Conservation (phyloP, 306 rosid species). For the Vigna unguiculata region DNA sequence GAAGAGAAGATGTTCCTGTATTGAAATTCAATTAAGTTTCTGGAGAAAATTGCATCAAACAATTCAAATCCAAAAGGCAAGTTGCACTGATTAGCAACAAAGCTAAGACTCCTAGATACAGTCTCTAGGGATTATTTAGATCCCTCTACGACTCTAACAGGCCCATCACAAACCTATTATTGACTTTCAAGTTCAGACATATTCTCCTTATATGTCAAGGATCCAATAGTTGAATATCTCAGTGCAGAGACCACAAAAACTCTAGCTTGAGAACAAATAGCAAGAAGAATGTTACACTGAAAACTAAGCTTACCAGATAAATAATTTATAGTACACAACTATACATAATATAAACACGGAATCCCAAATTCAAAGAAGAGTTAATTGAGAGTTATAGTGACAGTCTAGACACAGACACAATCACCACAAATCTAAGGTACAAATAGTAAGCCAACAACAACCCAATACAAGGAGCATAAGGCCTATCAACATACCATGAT, state of each 20-base stretch:
- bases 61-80: constrained; percentile 35
- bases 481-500: constrained; percentile 23
- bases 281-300: background rate
- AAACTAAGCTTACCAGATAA: background rate
- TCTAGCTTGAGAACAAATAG: background rate
- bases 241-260: constrained; percentile 15
- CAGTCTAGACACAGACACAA: constrained; percentile 1
- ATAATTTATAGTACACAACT: background rate
- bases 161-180: constrained; percentile 11
- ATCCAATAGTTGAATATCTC: background rate
- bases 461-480: background rate
- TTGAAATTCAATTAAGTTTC: constrained; percentile 36
- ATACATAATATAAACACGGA: background rate
- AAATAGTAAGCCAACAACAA: background rate
- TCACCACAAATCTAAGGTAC: constrained; percentile 8
- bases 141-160: constrained; percentile 8
- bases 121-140: constrained; percentile 2
- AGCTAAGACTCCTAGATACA: background rate
- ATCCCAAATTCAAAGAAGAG: background rate
- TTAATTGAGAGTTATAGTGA: background rate
- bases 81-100: constrained; percentile 1
- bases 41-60: constrained; percentile 27
- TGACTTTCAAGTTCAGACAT: constrained; percentile 6
- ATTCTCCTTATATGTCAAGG: constrained; percentile 5
- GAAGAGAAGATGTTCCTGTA: constrained; percentile 64